Conservation (phyloP, 2,329 filamentous ascomycete genomes). For the Fusarium equiseti region DNA sequence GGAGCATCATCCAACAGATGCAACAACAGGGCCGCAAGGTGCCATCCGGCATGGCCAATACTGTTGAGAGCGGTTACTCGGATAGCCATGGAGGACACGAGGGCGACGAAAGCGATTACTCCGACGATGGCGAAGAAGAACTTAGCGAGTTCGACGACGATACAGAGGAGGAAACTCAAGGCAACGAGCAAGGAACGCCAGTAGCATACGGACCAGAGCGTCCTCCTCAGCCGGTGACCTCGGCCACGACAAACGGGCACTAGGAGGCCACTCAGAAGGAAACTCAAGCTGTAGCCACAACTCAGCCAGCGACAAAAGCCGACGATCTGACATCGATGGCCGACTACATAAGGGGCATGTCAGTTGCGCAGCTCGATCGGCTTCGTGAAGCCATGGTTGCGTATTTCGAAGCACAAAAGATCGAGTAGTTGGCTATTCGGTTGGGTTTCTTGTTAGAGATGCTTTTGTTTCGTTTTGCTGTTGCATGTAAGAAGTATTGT, state of each 20-base stretch:
- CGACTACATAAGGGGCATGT: conserved; percentile 11
- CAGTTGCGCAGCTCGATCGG: conserved; percentile 9
- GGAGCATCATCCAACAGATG: conserved; percentile 95
- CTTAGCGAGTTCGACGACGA: conserved; percentile 75
- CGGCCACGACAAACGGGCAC: conserved; percentile 59
- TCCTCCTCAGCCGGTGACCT: conserved; percentile 55
- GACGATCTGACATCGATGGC: background rate
- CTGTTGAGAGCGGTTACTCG: conserved; percentile 70
- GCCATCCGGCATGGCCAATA: conserved; percentile 71
- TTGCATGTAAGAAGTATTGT: conserved; percentile 45
- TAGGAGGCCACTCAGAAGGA: conserved; percentile 50
- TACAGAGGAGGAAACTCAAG: conserved; percentile 63
- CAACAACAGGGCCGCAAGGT: conserved; percentile 90
- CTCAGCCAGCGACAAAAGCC: background rate
- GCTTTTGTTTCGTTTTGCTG: conserved; percentile 37
- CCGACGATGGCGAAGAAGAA: conserved; percentile 72
- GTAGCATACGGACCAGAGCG: conserved; percentile 63
- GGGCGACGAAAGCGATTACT: conserved; percentile 73
- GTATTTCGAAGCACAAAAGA: conserved; percentile 12
- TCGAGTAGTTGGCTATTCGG: conserved; percentile 31
- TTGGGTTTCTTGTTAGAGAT: conserved; percentile 35
- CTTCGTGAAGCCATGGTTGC: conserved; percentile 25
- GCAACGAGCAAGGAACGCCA: conserved; percentile 52
- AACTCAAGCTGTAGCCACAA: conserved; percentile 28
- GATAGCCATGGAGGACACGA: conserved; percentile 62